Percentiles rank a stretch among this genome's conserved stretches.
Conservation (phyloP, 2,329 filamentous ascomycete genomes). For the Chaetomiaceae sp. region DNA sequence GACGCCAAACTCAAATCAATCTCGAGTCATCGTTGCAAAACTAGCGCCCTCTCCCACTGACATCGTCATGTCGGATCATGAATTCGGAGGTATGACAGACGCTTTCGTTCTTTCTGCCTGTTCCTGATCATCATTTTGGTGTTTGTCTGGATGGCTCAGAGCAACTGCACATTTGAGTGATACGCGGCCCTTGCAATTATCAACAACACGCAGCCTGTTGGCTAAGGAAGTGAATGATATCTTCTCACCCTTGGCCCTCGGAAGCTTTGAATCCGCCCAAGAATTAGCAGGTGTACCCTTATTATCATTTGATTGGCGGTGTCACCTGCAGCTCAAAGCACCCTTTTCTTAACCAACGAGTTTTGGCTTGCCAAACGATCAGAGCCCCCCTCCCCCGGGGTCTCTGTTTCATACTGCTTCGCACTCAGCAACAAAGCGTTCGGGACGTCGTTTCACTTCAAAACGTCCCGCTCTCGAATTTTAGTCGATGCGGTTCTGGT, state of each 20-base stretch:
- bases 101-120: not conserved
- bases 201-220: too few relatives aligned
- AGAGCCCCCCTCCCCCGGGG: too few relatives aligned
- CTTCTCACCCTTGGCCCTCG: too few relatives aligned
- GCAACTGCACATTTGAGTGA: too few relatives aligned
- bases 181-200: too few relatives aligned
- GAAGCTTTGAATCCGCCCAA: too few relatives aligned
- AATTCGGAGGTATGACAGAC: constrained; percentile 55
- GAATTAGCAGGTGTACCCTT: not conserved
- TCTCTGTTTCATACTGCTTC: too few relatives aligned
- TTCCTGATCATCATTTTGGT: not conserved
- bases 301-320: not conserved
- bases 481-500: not conserved
- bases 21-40: not conserved
- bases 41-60: constrained; percentile 2
- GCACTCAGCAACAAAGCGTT: too few relatives aligned
- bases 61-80: constrained; percentile 59
- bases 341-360: not conserved
- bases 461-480: not conserved
- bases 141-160: not conserved
- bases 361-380: not conserved
- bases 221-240: too few relatives aligned
- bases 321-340: too few relatives aligned
- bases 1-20: not conserved
- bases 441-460: not conserved